Evolutionary conservation across 352 stramenopile species (phyloP).

Genomic region (Phytopythium chamaehyphon): DNA sequence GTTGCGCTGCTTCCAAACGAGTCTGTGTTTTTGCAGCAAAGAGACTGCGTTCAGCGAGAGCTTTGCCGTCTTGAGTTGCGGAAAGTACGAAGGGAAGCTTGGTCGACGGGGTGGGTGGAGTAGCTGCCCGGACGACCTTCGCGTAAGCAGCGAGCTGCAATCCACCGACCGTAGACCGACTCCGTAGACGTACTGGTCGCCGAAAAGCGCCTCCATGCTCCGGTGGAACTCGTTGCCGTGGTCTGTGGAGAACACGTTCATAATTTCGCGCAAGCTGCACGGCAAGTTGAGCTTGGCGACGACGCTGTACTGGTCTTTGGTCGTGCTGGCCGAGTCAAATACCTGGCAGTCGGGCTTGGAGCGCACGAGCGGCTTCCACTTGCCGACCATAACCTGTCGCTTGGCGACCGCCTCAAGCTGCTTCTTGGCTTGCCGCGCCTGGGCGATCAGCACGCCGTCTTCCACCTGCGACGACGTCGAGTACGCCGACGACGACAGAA

Average conservation of each 20-base stretch:
- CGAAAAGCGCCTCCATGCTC: constrained; percentile 62
- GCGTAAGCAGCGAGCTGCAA: constrained; percentile 13
- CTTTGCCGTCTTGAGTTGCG: constrained; percentile 20
- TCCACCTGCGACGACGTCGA: constrained; percentile 24
- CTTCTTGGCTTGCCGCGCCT: constrained; percentile 36
- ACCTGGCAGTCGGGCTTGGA: constrained; percentile 40
- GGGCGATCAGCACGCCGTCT: constrained; percentile 25
- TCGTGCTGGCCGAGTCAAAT: constrained; percentile 38
- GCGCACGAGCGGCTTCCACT: constrained; percentile 34
- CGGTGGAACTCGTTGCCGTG: constrained; percentile 46
- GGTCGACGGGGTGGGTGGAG: neutral
- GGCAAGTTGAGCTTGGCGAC: constrained; percentile 56
- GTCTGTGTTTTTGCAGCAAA: constrained; percentile 40
- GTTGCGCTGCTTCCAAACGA: constrained; percentile 44
- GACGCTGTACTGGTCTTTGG: constrained; percentile 51
- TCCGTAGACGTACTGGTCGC: constrained; percentile 55
- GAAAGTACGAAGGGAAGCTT: constrained; percentile 1
- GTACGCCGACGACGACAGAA: constrained; percentile 30
- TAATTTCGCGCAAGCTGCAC: constrained; percentile 53
- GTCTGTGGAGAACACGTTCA: constrained; percentile 51
- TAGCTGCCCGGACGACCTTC: neutral
- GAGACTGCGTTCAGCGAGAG: constrained; percentile 51
- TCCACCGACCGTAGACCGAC: constrained; percentile 38
- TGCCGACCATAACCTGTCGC: constrained; percentile 36
- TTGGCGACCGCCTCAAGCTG: constrained; percentile 39